Conservation (phyloP, 2,329 filamentous ascomycete species). For the Aureobasidium sp. region DNA sequence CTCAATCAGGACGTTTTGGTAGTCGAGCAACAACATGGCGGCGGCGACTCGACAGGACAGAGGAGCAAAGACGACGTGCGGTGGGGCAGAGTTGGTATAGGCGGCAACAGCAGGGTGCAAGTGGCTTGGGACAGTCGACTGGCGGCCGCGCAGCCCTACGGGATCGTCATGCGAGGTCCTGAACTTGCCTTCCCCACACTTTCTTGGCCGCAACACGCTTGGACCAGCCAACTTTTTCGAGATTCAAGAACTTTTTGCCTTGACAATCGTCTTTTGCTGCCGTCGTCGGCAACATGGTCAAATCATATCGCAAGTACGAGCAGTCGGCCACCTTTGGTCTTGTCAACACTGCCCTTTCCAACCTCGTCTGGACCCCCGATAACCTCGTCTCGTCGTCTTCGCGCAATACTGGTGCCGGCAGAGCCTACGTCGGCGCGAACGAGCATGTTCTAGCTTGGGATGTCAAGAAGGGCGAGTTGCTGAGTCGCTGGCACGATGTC, state of each 20-base stretch:
- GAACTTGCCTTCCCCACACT: not conserved
- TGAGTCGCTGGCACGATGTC: constrained; percentile 77
- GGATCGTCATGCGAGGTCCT: constrained; percentile 14
- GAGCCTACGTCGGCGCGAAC: constrained; percentile 82
- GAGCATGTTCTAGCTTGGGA: constrained; percentile 96
- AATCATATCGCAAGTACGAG: constrained; percentile 82
- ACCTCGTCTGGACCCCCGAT: constrained; percentile 70
- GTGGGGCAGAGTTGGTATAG: not conserved
- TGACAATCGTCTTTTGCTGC: not conserved
- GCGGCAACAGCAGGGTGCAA: not conserved
- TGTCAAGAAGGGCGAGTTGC: constrained; percentile 85
- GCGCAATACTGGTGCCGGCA: constrained; percentile 63
- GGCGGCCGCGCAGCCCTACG: not conserved
- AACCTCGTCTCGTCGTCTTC: constrained; percentile 39
- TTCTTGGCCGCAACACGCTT: constrained; percentile 3
- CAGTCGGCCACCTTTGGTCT: constrained; percentile 87
- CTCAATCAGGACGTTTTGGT: constrained; percentile 97
- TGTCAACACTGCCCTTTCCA: constrained; percentile 78
- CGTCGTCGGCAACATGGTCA: constrained; percentile 6
- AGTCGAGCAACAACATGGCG: constrained; percentile 86
- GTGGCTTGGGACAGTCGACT: not conserved
- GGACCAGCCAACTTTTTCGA: not conserved
- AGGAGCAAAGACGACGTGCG: not conserved
- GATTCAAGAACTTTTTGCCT: constrained; percentile 10
- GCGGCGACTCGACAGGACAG: not conserved